These are phyloP conservation scores for Camptophora hylomeconis DNA, from an alignment of 2,329 filamentous ascomycete genomes.

Conservation along the genomic window DNA sequence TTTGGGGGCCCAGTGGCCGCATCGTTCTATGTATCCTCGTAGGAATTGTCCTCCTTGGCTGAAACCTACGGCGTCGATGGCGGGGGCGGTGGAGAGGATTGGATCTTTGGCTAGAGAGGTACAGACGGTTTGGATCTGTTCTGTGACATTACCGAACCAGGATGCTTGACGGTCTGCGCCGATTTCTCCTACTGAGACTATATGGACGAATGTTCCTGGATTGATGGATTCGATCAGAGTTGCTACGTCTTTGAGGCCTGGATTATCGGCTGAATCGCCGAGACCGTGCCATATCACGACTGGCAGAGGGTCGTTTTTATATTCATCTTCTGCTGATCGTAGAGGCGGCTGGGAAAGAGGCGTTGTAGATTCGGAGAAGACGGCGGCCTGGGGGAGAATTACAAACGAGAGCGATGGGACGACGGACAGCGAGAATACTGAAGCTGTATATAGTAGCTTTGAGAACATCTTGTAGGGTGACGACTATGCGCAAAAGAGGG, in stretches of 20 bases:
- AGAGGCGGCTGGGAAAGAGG: neutral
- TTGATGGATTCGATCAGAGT: slow-evolving; percentile 58
- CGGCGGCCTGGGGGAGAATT: slow-evolving; percentile 12
- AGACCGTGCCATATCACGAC: slow-evolving; percentile 89
- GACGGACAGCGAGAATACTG: too few species aligned
- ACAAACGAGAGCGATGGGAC: slow-evolving; percentile 9
- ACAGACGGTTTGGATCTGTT: slow-evolving; percentile 67
- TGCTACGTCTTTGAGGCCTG: slow-evolving; percentile 60
- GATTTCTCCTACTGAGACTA: slow-evolving; percentile 57
- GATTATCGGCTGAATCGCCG: slow-evolving; percentile 54
- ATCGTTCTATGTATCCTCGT: slow-evolving; percentile 79
- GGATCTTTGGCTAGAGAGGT: slow-evolving; percentile 59
- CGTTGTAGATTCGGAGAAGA: slow-evolving; percentile 6
- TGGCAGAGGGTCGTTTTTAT: slow-evolving; percentile 48
- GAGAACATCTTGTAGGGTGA: too few species aligned
- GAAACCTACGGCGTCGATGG: slow-evolving; percentile 84
- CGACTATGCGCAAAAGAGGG: too few species aligned
- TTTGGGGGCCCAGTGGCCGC: slow-evolving; percentile 51
- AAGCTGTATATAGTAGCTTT: too few species aligned
- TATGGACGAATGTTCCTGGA: slow-evolving; percentile 75
- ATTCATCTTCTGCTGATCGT: slow-evolving; percentile 4
- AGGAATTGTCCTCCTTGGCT: slow-evolving; percentile 94
- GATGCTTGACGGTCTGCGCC: slow-evolving; percentile 63
- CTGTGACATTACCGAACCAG: slow-evolving; percentile 80
- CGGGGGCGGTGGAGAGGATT: slow-evolving; percentile 68